phyloP scores from a whole-genome alignment of 495 filamentous ascomycete species.

The Penicillium canariense region DNA sequence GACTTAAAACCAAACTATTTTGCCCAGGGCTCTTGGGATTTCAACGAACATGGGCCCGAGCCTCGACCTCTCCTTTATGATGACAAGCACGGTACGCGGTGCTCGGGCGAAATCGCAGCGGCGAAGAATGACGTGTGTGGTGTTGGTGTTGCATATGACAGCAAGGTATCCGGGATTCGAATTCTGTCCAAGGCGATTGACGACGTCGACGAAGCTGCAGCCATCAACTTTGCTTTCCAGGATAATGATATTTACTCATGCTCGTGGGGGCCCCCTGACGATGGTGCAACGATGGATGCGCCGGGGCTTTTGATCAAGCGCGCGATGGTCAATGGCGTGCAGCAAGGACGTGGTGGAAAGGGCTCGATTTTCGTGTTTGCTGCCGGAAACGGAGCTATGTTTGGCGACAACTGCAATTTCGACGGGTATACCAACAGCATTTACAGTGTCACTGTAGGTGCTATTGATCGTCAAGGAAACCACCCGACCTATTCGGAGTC shows the following conservation, averaged over 20 bases:
- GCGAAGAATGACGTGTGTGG: slow-evolving; percentile 92
- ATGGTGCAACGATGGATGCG: slow-evolving; percentile 89
- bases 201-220: slow-evolving; percentile 86
- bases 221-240: slow-evolving; percentile 89
- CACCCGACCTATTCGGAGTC: slow-evolving; percentile 95
- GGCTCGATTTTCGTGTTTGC: slow-evolving; percentile 98
- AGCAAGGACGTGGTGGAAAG: slow-evolving; percentile 76
- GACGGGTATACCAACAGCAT: slow-evolving; percentile 99
- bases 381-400: slow-evolving; percentile 87
- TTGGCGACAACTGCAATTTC: slow-evolving; percentile 96
- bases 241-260: slow-evolving; percentile 97
- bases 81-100: slow-evolving; percentile 88
- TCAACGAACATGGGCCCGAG: slow-evolving; percentile 78
- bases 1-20: slow-evolving; percentile 93
- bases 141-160: slow-evolving; percentile 90
- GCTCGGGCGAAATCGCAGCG: slow-evolving; percentile 90
- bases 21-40: slow-evolving; percentile 88
- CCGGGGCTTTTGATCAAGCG: slow-evolving; percentile 83
- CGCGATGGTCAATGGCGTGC: slow-evolving; percentile 89
- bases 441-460: slow-evolving; percentile 95
- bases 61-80: slow-evolving; percentile 77
- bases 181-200: slow-evolving; percentile 88
- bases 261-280: slow-evolving; percentile 95
- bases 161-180: slow-evolving; percentile 83
- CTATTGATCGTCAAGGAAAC: slow-evolving; percentile 77